Base-by-base conservation (phyloP, 768 basidiomycete genomes). In the Amanita molliuscula region DNA sequence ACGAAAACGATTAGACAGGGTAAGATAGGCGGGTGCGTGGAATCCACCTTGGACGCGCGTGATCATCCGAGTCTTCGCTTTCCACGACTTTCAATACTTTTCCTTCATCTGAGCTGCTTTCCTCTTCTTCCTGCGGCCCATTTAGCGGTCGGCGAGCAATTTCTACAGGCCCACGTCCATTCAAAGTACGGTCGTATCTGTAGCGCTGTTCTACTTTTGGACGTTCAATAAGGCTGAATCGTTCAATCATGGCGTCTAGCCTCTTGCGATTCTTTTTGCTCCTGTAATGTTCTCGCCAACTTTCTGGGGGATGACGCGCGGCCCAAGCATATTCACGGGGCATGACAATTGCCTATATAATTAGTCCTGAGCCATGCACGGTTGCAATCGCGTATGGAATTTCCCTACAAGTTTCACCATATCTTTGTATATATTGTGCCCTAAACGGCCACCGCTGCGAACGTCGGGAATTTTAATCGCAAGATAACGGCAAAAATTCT, bases 261-360 rank as follows among this genome's bases (percentile, higher is more conserved):
- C 46, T 47, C 21, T 20, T 65, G 13, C 50, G 38, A 0, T 38
- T 48, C 28, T 47, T 47, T 20, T 69, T 63, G 51, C 67, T 75
- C 48, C 70, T 75, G 53, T 76, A 77, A 11, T 69, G 66, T 41
- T 73, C 65, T 23, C 69, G 65, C 75, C 76, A 78, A 20, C 76
- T 73, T 48, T 70, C 59, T 55, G 64, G 63, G 4, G 73, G 57
- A 58, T 79, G 78, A 6, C 69, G 62, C 0, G 21, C 50, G 4
- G 58, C 69, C 77, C 77, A 79, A 0, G 33, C 44, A 47, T 61
- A 68, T 18, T 58, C 55, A 1, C 58, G 44, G 7, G 62, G 62
- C 15, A 58, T 52, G 16, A 50, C 46, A 34, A 47, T 23, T 11
- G 34, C 29, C 20, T 21, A 15, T 21, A 15, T 26, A 21, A 23